phyloP scores from a whole-genome alignment of 176 grass and related monocot genomes.

The Bonia amplexicaulis region DNA sequence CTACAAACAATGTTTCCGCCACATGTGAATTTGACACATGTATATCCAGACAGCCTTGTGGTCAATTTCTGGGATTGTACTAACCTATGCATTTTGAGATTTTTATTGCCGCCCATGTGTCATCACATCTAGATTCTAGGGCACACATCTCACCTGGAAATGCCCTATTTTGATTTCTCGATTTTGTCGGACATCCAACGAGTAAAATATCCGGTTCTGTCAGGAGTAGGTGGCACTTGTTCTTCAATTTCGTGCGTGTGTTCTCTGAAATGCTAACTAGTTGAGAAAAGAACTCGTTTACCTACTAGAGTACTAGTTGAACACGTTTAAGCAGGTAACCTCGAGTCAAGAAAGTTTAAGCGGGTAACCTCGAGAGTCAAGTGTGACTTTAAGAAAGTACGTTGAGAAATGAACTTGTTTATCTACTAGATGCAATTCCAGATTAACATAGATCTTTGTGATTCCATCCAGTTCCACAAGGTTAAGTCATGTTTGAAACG shows the following conservation, averaged over 20 bases:
- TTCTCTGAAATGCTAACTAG: background rate
- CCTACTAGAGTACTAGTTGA: background rate
- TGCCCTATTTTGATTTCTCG: background rate
- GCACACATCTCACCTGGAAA: slow-evolving; percentile 12
- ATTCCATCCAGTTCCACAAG: background rate
- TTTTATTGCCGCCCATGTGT: slow-evolving; percentile 26
- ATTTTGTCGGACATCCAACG: background rate
- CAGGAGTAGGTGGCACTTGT: slow-evolving; percentile 26
- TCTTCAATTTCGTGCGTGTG: slow-evolving; percentile 2
- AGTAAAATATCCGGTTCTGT: background rate
- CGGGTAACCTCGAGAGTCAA: too few species aligned
- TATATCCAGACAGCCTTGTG: background rate
- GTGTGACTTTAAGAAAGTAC: background rate
- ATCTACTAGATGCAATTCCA: background rate
- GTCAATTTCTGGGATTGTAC: background rate
- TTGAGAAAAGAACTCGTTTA: background rate
- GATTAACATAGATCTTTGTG: background rate
- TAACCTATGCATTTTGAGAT: slow-evolving; percentile 4
- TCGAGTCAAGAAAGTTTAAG: too few species aligned
- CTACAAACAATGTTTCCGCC: background rate
- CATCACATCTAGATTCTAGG: slow-evolving; percentile 8
- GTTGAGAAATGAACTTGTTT: too few species aligned
- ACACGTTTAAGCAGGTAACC: too few species aligned
- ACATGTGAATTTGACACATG: background rate
- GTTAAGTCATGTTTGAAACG: too few species aligned